These are phyloP conservation scores for Suillus cothurnatus DNA, from an alignment of 768 basidiomycete species.

Conservation along the genomic window DNA sequence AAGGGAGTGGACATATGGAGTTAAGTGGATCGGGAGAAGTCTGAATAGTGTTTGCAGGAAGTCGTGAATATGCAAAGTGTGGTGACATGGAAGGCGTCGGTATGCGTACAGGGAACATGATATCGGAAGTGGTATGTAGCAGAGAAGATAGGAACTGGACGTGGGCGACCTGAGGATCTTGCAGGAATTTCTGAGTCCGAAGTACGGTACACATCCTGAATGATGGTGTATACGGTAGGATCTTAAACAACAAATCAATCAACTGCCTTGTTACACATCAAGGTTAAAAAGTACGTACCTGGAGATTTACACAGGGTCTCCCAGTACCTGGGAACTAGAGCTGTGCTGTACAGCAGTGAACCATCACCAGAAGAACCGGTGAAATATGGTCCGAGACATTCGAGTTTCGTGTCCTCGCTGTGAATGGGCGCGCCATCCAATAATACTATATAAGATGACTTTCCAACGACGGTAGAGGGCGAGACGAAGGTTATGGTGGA, in stretches of 20 bases:
- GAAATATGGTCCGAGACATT: slow-evolving; percentile 38
- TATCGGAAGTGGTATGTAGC: slow-evolving; percentile 63
- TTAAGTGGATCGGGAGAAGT: slow-evolving; percentile 2
- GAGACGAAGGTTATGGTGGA: slow-evolving; percentile 70
- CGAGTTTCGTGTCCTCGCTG: slow-evolving; percentile 47
- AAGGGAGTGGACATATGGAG: slow-evolving; percentile 11
- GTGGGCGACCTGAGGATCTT: slow-evolving; percentile 24
- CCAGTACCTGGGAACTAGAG: slow-evolving; percentile 70
- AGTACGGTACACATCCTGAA: slow-evolving; percentile 57
- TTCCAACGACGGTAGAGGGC: slow-evolving; percentile 46
- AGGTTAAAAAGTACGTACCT: slow-evolving; percentile 37
- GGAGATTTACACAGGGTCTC: slow-evolving; percentile 52
- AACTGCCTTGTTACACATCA: slow-evolving; percentile 18
- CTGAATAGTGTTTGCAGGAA: slow-evolving; percentile 5
- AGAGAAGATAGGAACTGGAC: slow-evolving; percentile 47
- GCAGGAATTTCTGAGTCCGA: slow-evolving; percentile 26
- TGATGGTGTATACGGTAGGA: slow-evolving; percentile 64
- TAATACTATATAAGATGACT: slow-evolving; percentile 59
- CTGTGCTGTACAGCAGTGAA: slow-evolving; percentile 57
- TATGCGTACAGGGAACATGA: slow-evolving; percentile 20
- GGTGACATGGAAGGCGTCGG: slow-evolving; percentile 21
- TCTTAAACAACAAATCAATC: slow-evolving; percentile 40
- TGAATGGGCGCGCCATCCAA: slow-evolving; percentile 50
- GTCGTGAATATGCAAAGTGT: background rate
- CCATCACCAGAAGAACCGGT: slow-evolving; percentile 24